Percentiles rank a stretch among this genome's conserved stretches.
Evolutionary conservation across 768 basidiomycete species (phyloP).

Genomic region (Auricularia cornea): DNA sequence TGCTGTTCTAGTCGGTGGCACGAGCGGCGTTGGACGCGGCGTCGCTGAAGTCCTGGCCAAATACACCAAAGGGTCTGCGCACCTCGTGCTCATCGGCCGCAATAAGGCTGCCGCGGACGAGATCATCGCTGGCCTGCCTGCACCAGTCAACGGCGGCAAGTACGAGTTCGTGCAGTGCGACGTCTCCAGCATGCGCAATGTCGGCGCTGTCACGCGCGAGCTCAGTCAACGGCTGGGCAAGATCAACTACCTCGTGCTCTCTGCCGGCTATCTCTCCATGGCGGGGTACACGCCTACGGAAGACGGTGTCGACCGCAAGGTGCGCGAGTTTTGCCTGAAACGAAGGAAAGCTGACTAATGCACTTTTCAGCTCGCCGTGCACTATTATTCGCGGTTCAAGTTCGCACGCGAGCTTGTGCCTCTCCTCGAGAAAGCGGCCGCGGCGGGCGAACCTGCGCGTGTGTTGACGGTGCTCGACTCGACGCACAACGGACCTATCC

Average conservation of each 20-base stretch:
- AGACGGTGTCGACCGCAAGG: conserved; percentile 37
- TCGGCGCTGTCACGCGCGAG: conserved; percentile 25
- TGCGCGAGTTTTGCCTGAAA: not conserved
- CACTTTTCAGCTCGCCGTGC: conserved; percentile 18
- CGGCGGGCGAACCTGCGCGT: conserved; percentile 37
- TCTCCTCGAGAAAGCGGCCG: no score
- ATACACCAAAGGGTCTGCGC: conserved; percentile 38
- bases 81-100: conserved; percentile 46
- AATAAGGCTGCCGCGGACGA: conserved; percentile 40
- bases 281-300: conserved; percentile 33
- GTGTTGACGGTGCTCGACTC: conserved; percentile 39
- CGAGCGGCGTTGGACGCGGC: conserved; percentile 31
- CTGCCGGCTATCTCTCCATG: conserved; percentile 34
- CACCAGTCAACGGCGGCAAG: conserved; percentile 10
- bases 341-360: no score
- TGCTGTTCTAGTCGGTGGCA: conserved; percentile 27
- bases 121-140: conserved; percentile 36
- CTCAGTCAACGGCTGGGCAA: conserved; percentile 30
- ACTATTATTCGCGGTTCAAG: no score
- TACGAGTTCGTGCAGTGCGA: conserved; percentile 49
- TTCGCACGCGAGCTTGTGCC: no score
- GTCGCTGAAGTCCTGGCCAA: conserved; percentile 38
- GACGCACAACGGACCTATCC: conserved; percentile 27
- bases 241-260: conserved; percentile 46
- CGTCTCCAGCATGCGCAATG: conserved; percentile 41